These are phyloP conservation scores for Termitomyces sp. DNA, from an alignment of 768 basidiomycete genomes.

Conservation along the genomic window DNA sequence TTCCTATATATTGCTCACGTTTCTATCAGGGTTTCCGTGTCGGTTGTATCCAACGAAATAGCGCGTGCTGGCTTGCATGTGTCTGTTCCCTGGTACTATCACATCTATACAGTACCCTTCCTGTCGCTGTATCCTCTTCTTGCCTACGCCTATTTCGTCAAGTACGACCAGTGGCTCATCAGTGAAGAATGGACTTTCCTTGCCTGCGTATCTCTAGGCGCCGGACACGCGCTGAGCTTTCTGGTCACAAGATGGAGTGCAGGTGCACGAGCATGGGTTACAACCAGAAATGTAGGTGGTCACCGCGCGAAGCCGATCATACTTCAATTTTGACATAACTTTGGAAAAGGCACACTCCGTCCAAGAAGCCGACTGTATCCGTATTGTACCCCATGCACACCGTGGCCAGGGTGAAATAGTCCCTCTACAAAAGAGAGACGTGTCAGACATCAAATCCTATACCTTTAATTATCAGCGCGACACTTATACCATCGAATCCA, in stretches of 20 bases:
- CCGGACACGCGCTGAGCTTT: conserved; percentile 88
- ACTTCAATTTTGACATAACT: background rate
- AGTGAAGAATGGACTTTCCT: conserved; percentile 99
- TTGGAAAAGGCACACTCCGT: conserved; percentile 50
- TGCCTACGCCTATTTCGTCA: conserved; percentile 88
- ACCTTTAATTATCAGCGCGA: conserved; percentile 95
- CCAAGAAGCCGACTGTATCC: conserved; percentile 73
- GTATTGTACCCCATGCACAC: conserved; percentile 73
- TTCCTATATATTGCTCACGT: background rate
- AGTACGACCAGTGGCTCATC: conserved; percentile 85
- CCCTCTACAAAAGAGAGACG: conserved; percentile 55
- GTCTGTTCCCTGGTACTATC: conserved; percentile 60
- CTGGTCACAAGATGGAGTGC: conserved; percentile 88
- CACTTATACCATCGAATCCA: conserved; percentile 71
- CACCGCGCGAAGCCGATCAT: background rate
- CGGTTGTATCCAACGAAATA: conserved; percentile 63
- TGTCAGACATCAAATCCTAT: conserved; percentile 54
- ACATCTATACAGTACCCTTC: conserved; percentile 74
- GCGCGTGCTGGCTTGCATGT: conserved; percentile 60
- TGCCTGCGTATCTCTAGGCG: conserved; percentile 78
- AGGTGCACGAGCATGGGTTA: conserved; percentile 71
- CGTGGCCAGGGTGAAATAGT: conserved; percentile 91
- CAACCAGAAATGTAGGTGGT: conserved; percentile 58
- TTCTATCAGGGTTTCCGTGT: conserved; percentile 36
- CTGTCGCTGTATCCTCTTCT: conserved; percentile 77